These are phyloP conservation scores for Corallochytrium limacisporum DNA, from an alignment of 78 protist species.

Conservation along the genomic window DNA sequence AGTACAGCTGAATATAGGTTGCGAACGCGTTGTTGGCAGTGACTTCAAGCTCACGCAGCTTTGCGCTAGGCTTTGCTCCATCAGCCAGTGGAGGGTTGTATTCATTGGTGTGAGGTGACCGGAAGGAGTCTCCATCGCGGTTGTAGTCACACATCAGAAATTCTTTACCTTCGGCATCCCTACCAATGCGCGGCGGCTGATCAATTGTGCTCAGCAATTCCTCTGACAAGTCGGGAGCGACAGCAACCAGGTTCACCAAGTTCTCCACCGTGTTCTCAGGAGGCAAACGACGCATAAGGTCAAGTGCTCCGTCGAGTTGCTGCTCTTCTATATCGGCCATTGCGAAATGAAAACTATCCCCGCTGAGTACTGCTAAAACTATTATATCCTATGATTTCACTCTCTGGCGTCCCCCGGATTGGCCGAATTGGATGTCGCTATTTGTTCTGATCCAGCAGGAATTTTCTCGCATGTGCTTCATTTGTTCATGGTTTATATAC, in stretches of 20 bases:
- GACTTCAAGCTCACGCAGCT: constrained; percentile 69
- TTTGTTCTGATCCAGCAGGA: too few species aligned
- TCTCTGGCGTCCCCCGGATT: too few species aligned
- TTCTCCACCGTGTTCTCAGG: constrained; percentile 62
- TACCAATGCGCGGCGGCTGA: constrained; percentile 78
- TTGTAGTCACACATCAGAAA: constrained; percentile 91
- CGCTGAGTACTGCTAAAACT: too few species aligned
- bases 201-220: constrained; percentile 80
- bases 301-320: constrained; percentile 72
- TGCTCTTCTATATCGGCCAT: constrained; percentile 30
- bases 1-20: constrained; percentile 69
- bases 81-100: constrained; percentile 78
- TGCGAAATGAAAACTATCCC: too few species aligned
- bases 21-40: constrained; percentile 75
- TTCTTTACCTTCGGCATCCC: constrained; percentile 34
- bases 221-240: constrained; percentile 85
- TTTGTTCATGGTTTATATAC: too few species aligned
- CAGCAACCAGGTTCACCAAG: constrained; percentile 62
- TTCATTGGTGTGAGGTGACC: constrained; percentile 89
- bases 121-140: constrained; percentile 88
- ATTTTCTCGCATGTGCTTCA: too few species aligned
- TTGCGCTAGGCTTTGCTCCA: constrained; percentile 64
- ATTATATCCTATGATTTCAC: too few species aligned
- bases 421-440: too few species aligned
- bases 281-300: constrained; percentile 82